phyloP scores from a whole-genome alignment of 1,284 basidiomycete species.

The Hortiboletus rubellus region DNA sequence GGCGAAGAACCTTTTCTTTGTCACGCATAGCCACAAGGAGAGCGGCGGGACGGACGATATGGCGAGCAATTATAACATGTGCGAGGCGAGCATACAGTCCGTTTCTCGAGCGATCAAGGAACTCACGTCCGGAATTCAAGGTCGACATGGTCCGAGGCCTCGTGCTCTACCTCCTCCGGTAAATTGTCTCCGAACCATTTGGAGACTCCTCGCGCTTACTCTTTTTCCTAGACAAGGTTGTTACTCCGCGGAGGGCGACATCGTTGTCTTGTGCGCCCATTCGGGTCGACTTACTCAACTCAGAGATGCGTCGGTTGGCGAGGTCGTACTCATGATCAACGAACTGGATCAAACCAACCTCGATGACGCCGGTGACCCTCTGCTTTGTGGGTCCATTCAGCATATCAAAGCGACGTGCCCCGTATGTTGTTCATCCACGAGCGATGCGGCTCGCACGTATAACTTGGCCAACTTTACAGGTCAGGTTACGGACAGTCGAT shows the following conservation, averaged over 20 bases:
- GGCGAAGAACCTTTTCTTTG: conserved; percentile 57
- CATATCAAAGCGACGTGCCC: conserved; percentile 50
- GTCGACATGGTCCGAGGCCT: conserved; percentile 70
- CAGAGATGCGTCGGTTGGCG: conserved; percentile 46
- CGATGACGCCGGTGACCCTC: conserved; percentile 37
- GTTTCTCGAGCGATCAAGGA: neutral
- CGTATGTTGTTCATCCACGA: conserved; percentile 34
- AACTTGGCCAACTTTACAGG: conserved; percentile 37
- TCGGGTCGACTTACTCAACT: conserved; percentile 68
- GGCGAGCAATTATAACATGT: conserved; percentile 61
- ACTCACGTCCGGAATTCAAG: conserved; percentile 35
- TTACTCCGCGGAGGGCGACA: conserved; percentile 62
- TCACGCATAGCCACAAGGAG: conserved; percentile 56
- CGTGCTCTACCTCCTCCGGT: conserved; percentile 65
- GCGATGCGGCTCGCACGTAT: neutral
- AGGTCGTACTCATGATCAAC: conserved; percentile 64
- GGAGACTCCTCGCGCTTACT: too few relatives aligned
- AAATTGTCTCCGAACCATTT: conserved; percentile 12
- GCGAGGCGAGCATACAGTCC: conserved; percentile 51
- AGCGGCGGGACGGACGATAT: conserved; percentile 55
- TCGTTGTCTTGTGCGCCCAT: conserved; percentile 75
- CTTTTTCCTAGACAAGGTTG: conserved; percentile 48
- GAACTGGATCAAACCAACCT: conserved; percentile 65
- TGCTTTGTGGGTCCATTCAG: conserved; percentile 36
- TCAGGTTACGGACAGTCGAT: conserved; percentile 70